Conservation (phyloP, 768 basidiomycete genomes). For the Mycena rosella region DNA sequence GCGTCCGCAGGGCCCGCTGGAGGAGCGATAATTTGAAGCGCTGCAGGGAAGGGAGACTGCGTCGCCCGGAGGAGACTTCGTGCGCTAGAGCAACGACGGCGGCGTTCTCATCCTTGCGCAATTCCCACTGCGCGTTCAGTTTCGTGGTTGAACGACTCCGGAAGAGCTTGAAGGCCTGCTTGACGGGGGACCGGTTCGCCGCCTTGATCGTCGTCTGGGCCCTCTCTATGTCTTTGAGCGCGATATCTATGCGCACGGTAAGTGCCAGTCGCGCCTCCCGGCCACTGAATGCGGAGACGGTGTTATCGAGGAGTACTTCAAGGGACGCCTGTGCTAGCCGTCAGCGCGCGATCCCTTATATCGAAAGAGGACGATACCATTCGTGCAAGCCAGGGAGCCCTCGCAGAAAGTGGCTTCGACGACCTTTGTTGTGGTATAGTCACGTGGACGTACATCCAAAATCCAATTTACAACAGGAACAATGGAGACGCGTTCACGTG, state of each 20-base stretch:
- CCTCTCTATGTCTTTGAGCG: constrained; percentile 10
- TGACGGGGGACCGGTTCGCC: constrained; percentile 9
- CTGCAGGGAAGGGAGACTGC: background rate
- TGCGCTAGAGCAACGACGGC: background rate
- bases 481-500: background rate
- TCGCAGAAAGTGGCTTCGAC: too few relatives aligned
- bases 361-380: background rate
- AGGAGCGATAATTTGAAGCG: constrained; percentile 12
- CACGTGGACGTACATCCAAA: too few relatives aligned
- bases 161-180: constrained; percentile 22
- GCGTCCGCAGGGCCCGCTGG: constrained; percentile 16
- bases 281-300: constrained; percentile 13
- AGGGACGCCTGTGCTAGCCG: background rate
- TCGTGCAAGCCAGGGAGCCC: background rate
- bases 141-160: constrained; percentile 2
- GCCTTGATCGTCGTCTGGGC: background rate
- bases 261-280: background rate
- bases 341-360: background rate
- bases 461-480: background rate
- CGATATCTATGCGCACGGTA: constrained; percentile 11
- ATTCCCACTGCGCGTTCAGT: background rate
- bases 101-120: constrained; percentile 6
- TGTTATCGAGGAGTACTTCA: background rate
- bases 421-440: too few relatives aligned
- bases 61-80: background rate